Conservation (phyloP, 2,329 filamentous ascomycete genomes). For the Chrysosporium queenslandicum region DNA sequence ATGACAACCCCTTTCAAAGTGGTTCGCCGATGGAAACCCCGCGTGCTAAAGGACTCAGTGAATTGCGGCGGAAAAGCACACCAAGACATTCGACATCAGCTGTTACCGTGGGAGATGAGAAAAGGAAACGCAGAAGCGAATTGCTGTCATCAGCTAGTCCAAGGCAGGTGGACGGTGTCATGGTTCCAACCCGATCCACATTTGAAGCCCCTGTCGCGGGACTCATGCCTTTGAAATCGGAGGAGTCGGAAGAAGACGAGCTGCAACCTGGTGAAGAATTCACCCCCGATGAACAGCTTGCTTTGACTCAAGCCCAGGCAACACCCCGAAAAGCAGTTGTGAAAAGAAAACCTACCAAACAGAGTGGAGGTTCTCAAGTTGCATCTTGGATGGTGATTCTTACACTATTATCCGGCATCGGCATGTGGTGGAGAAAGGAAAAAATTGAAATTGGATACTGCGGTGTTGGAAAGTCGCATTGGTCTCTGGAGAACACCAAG, state of each 20-base stretch:
- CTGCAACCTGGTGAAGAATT: constrained; percentile 81
- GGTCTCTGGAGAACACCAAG: constrained; percentile 49
- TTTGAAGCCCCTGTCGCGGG: constrained; percentile 49
- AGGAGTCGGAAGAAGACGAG: constrained; percentile 46
- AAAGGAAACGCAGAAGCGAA: constrained; percentile 27
- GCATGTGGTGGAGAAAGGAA: constrained; percentile 80
- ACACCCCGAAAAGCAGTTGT: constrained; percentile 32
- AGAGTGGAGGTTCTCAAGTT: constrained; percentile 44
- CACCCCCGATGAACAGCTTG: constrained; percentile 78
- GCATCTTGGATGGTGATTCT: constrained; percentile 63
- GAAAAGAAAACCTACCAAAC: constrained; percentile 21
- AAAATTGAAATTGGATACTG: constrained; percentile 96
- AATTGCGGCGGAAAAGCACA: constrained; percentile 44
- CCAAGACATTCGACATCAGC: constrained; percentile 34
- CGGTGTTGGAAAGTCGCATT: constrained; percentile 61
- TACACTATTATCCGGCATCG: constrained; percentile 61
- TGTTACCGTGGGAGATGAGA: constrained; percentile 19
- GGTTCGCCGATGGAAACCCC: constrained; percentile 54
- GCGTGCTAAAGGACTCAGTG: constrained; percentile 29
- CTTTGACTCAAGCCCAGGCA: constrained; percentile 61
- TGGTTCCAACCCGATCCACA: constrained; percentile 47
- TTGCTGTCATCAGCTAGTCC: constrained; percentile 27
- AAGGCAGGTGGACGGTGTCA: constrained; percentile 44
- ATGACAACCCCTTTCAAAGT: constrained; percentile 89
- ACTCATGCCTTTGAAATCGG: constrained; percentile 28